A percentile compares a stretch with the other conserved stretches of the same genome.
Conservation (phyloP, 345 rosid species). For the Pugionium dolabratum region DNA sequence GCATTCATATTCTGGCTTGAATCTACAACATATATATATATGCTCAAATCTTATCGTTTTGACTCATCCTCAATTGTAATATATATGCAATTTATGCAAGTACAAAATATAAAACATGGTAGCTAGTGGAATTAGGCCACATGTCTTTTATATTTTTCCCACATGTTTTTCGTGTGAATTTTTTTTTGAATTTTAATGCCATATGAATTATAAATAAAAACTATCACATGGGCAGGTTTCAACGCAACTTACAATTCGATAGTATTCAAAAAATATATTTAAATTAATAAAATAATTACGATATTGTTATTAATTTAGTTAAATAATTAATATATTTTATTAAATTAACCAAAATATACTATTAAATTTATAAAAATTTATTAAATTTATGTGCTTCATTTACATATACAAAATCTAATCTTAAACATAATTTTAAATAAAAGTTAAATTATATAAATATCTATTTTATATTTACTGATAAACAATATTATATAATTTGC, state of each 20-base stretch:
- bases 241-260: constrained; percentile 6
- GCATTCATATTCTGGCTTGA: constrained; percentile 5
- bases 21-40: background rate
- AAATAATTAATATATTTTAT: too few species aligned
- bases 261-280: background rate
- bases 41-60: constrained; percentile 4
- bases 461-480: too few species aligned
- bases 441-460: too few species aligned
- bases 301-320: too few species aligned
- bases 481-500: too few species aligned
- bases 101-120: background rate
- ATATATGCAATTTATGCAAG: constrained; percentile 12
- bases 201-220: constrained; percentile 23
- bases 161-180: constrained; percentile 25
- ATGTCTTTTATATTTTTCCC: background rate
- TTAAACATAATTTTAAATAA: too few species aligned
- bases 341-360: too few species aligned
- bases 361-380: too few species aligned
- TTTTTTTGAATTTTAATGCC: background rate
- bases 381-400: too few species aligned
- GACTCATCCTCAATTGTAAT: constrained; percentile 3
- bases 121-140: constrained; percentile 14
- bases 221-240: constrained; percentile 20
- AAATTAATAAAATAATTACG: too few species aligned
- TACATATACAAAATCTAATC: too few species aligned